phyloP scores from a whole-genome alignment of 352 stramenopile genomes.

The Phytophthora multivora region DNA sequence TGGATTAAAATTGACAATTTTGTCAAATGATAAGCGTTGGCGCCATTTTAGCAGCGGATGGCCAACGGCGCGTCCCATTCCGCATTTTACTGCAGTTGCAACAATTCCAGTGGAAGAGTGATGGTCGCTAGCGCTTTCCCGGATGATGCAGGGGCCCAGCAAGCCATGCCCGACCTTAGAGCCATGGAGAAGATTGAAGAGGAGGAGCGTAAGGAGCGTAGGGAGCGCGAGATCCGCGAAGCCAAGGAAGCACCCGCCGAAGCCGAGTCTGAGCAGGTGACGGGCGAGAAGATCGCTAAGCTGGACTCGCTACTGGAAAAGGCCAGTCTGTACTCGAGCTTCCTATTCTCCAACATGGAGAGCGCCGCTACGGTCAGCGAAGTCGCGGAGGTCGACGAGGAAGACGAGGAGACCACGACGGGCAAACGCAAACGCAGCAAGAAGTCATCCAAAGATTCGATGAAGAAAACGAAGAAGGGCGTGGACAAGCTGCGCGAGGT shows the following conservation, averaged over 20 bases:
- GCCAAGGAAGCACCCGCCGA: constrained; percentile 10
- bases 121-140: constrained; percentile 64
- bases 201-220: constrained; percentile 34
- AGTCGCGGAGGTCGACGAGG: constrained; percentile 6
- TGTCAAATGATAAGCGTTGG: constrained; percentile 14
- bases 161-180: constrained; percentile 66
- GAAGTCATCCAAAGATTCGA: constrained; percentile 5
- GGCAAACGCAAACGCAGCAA: constrained; percentile 59
- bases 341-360: constrained; percentile 88
- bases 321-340: constrained; percentile 86
- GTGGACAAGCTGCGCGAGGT: constrained; percentile 77
- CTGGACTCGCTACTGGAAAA: constrained; percentile 89
- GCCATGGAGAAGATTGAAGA: constrained; percentile 76
- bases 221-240: constrained; percentile 22
- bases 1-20: constrained; percentile 11
- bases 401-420: constrained; percentile 26
- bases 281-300: constrained; percentile 74
- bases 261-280: constrained; percentile 42
- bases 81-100: constrained; percentile 13
- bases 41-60: constrained; percentile 14
- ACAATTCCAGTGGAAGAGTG: constrained; percentile 17
- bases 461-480: constrained; percentile 48
- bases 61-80: constrained; percentile 16
- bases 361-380: constrained; percentile 52
- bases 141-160: constrained; percentile 22